Conservation (phyloP, 352 stramenopile genomes). For the Globisporangium lucens region DNA sequence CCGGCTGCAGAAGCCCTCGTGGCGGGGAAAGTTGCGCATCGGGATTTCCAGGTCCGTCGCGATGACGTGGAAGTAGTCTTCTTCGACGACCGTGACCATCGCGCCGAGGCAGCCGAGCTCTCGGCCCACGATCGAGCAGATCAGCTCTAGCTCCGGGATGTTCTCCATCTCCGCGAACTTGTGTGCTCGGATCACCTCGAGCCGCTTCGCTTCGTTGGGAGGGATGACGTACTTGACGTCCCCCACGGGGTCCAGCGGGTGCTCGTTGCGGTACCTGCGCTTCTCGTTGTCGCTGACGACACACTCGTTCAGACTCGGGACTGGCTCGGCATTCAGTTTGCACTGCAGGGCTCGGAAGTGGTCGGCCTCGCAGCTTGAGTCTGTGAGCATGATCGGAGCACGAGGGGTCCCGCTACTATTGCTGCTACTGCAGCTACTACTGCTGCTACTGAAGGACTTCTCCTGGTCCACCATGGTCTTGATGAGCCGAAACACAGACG, state of each 20-base stretch:
- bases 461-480: not conserved
- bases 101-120: conserved; percentile 37
- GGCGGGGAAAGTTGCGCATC: conserved; percentile 26
- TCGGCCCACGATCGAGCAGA: conserved; percentile 39
- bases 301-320: not conserved
- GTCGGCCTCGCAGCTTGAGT: not conserved
- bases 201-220: conserved; percentile 30
- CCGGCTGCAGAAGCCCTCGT: conserved; percentile 47
- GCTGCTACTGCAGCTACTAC: not conserved
- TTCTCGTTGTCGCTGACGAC: conserved; percentile 2
- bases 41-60: conserved; percentile 26
- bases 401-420: not conserved
- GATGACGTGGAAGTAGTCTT: conserved; percentile 37
- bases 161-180: conserved; percentile 28
- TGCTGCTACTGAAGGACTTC: not conserved
- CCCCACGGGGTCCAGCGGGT: conserved; percentile 17
- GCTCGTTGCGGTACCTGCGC: not conserved
- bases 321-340: not conserved
- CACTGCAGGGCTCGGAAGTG: not conserved
- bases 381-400: not conserved
- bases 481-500: not conserved
- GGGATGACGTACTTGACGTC: conserved; percentile 11
- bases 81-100: conserved; percentile 45
- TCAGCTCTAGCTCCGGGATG: conserved; percentile 44
- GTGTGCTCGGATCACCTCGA: conserved; percentile 23